A percentile compares a stretch with the other conserved stretches of the same genome.
phyloP scores from a whole-genome alignment of 2,329 filamentous ascomycete species.

The Pezicula radicicola region DNA sequence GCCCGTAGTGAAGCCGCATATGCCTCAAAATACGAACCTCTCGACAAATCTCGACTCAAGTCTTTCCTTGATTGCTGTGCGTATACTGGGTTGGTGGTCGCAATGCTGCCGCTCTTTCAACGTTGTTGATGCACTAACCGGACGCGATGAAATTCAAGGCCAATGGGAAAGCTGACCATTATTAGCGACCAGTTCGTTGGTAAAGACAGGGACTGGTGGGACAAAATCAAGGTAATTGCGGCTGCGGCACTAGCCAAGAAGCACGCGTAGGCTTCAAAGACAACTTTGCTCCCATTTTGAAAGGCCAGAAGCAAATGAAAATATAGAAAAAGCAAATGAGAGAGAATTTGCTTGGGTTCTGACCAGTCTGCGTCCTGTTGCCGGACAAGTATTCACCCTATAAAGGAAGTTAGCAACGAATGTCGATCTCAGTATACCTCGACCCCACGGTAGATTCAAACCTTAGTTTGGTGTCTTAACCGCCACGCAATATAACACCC shows the following conservation, averaged over 20 bases:
- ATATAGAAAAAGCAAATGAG: neutral
- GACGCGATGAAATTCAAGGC: constrained; percentile 89
- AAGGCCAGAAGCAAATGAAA: no score
- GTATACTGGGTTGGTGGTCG: constrained; percentile 15
- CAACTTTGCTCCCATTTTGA: no score
- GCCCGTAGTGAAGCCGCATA: constrained; percentile 76
- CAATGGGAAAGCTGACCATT: constrained; percentile 65
- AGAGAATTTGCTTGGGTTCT: constrained; percentile 34
- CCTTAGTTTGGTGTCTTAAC: constrained; percentile 40
- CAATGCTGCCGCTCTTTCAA: constrained; percentile 50
- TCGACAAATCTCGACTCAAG: constrained; percentile 24
- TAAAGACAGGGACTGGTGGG: neutral
- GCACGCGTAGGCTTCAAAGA: neutral
- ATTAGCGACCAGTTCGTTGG: neutral
- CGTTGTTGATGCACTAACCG: constrained; percentile 73
- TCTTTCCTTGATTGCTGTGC: constrained; percentile 16
- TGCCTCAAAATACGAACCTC: constrained; percentile 33
- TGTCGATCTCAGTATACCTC: neutral
- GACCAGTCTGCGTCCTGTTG: constrained; percentile 82
- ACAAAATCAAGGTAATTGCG: no score
- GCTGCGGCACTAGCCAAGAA: no score
- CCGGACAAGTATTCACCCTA: constrained; percentile 66
- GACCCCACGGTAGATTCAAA: neutral
- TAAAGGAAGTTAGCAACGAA: neutral
- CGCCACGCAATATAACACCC: constrained; percentile 57